Base-by-base conservation (phyloP, 208 protist species). In the Acanthamoeba pearcei region DNA sequence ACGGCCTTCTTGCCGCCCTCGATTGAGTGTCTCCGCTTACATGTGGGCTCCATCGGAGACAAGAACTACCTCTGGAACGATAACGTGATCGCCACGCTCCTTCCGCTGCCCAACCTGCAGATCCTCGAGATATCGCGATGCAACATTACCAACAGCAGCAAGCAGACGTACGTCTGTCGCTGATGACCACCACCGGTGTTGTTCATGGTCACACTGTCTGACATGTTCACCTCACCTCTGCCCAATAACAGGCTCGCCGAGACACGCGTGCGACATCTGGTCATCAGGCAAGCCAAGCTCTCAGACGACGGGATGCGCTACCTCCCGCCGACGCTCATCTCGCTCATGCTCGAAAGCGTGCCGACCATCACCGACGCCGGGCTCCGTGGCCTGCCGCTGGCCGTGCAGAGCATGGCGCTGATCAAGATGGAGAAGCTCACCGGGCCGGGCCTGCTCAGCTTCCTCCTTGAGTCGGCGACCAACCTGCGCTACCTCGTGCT, bases 31-130 rank as follows among this genome's bases (percentile, higher is more conserved):
- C 78, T 86, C 3, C 78, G 78, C 10, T 60, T 86, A 42, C 78
- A 86, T 6, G 78, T 86, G 51, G 78, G 78, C 4, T 53, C 78
- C 17, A 86, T 86, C 8, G 78, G 78, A 17, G 78, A 86, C 49
- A 86, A 86, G 46, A 86, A 86, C 78, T 86, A 86, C 49, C 78
- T 86, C 24, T 86, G 78, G 78, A 86, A 86, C 51, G 78, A 86
- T 42, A 86, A 86, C 24, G 78, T 86, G 15, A 86, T 86, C 38
- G 78, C 78, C 46, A 86, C 78, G 27, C 17, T 86, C 29, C 22
- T 86, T 60, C 78, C 78, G 15, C n/a, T 86, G 51, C 24, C 78
- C 4, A 86, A 86, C 49, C 78, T 86, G 8, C 78, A 60, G 17
- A 86, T 86, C 22, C 49, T 86, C 12, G 78, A 86, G 78, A 86